Evolutionary conservation across 192 early-diverging fungal species (phyloP).

Genomic region (Chytriomyces confervae): DNA sequence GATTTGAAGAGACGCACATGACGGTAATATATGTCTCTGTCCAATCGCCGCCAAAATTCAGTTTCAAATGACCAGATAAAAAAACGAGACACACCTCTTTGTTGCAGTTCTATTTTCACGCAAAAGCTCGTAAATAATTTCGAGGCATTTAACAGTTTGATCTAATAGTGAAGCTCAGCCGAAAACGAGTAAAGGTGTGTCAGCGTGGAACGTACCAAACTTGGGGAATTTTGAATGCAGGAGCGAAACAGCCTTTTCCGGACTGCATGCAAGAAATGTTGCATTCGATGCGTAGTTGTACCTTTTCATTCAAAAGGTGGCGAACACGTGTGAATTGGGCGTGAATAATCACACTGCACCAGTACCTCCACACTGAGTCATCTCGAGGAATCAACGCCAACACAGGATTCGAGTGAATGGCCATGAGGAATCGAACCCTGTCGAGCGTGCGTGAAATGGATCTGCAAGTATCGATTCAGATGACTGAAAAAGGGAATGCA

Average conservation of each 20-base stretch:
- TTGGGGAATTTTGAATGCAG: not conserved
- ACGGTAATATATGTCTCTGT: constrained; percentile 45
- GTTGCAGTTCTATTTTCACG: constrained; percentile 33
- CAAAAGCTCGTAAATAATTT: constrained; percentile 34
- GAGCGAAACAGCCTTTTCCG: not conserved
- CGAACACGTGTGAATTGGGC: not conserved
- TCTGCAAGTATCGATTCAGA: not conserved
- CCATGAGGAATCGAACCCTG: not conserved
- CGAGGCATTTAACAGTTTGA: constrained; percentile 25
- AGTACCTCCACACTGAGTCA: constrained; percentile 21
- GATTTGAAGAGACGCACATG: constrained; percentile 40
- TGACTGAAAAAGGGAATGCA: not conserved
- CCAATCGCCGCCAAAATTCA: not conserved
- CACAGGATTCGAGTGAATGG: not conserved
- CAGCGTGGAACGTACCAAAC: no score
- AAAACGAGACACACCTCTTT: constrained; percentile 34
- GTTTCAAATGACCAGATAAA: not conserved
- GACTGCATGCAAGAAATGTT: not conserved
- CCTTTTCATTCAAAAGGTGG: not conserved
- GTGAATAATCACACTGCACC: not conserved
- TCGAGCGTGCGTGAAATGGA: not conserved
- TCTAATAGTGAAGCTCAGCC: not conserved
- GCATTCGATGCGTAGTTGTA: not conserved
- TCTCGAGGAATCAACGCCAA: constrained; percentile 4
- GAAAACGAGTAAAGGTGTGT: no score